These are phyloP conservation scores for Fusarium coffeatum DNA, from an alignment of 2,329 filamentous ascomycete genomes.

Conservation along the genomic window DNA sequence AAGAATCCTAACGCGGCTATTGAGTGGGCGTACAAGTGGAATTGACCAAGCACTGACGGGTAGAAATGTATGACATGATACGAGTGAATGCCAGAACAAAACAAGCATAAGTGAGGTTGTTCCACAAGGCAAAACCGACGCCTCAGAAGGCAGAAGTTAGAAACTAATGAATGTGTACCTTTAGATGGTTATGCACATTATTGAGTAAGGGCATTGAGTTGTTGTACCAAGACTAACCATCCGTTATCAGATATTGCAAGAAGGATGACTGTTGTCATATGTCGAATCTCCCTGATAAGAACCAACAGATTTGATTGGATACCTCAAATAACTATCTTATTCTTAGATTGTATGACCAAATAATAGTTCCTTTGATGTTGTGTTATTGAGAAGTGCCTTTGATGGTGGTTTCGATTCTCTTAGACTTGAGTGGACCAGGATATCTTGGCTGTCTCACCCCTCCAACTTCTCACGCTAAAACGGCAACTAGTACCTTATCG, in stretches of 20 bases:
- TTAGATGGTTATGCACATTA: background rate
- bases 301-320: background rate
- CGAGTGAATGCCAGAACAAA: background rate
- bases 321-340: background rate
- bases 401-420: background rate
- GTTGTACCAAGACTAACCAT: background rate
- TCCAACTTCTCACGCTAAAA: conserved; percentile 21
- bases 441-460: conserved; percentile 20
- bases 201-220: background rate
- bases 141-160: background rate
- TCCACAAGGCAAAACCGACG: background rate
- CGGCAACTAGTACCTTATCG: conserved; percentile 39
- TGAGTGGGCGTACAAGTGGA: conserved; percentile 3
- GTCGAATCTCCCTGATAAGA: background rate
- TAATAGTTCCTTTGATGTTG: background rate
- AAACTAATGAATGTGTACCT: background rate
- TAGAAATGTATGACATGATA: conserved; percentile 23
- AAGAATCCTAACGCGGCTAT: background rate
- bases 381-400: background rate
- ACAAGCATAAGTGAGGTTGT: conserved; percentile 9
- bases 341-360: background rate
- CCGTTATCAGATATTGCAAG: background rate
- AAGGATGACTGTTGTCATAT: no score
- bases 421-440: background rate
- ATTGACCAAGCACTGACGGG: background rate